phyloP scores from a whole-genome alignment of 129 eudicot genomes.

The Apium graveolens region DNA sequence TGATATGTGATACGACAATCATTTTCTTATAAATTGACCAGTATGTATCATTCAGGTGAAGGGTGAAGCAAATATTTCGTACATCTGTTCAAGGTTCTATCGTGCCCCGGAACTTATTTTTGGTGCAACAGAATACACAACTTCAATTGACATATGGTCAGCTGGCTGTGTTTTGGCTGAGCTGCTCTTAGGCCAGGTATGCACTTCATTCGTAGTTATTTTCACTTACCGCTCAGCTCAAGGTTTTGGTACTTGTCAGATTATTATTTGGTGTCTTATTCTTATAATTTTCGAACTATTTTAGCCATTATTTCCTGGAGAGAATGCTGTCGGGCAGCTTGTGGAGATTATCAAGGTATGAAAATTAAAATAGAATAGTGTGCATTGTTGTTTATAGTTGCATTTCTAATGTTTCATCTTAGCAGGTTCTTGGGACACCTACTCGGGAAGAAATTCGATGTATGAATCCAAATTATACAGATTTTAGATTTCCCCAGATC shows the following conservation, averaged over 20 bases:
- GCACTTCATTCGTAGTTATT: conserved; percentile 1
- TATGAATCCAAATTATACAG: conserved; percentile 87
- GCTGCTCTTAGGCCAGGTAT: conserved; percentile 89
- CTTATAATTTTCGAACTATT: background rate
- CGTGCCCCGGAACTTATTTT: conserved; percentile 95
- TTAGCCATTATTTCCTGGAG: conserved; percentile 95
- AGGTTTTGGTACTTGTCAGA: background rate
- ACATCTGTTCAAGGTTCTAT: conserved; percentile 83
- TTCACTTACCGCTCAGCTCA: background rate
- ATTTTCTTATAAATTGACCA: background rate
- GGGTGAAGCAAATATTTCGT: conserved; percentile 90
- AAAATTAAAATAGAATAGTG: background rate
- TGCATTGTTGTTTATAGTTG: background rate
- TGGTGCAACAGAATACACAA: conserved; percentile 83
- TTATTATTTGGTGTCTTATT: background rate
- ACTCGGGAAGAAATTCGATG: conserved; percentile 94
- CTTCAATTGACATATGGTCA: conserved; percentile 92
- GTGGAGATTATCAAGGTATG: conserved; percentile 93
- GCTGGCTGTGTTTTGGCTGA: conserved; percentile 98
- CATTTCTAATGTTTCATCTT: conserved; percentile 6
- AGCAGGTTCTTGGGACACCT: conserved; percentile 96
- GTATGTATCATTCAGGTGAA: conserved; percentile 39
- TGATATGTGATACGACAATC: background rate
- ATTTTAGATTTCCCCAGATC: conserved; percentile 91
- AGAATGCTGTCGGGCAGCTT: conserved; percentile 92